Conservation (phyloP, 305 asterid genomes). For the Petunia hybrid region DNA sequence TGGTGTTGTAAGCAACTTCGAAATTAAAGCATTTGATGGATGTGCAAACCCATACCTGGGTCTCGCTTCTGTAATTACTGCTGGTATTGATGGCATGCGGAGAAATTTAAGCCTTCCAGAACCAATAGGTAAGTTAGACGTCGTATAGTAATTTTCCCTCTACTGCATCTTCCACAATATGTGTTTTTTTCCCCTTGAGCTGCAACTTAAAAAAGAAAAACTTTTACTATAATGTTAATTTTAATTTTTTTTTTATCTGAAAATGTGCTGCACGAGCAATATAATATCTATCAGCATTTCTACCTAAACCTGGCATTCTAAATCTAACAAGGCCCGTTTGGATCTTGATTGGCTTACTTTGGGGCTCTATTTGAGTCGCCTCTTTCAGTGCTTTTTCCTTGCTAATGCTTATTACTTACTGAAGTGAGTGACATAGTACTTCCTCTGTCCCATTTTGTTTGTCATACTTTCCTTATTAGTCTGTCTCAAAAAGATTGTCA, state of each 20-base stretch:
- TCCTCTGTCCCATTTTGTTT: too few relatives aligned
- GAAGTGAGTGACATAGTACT: conserved; percentile 24
- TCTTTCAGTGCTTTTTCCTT: too few relatives aligned
- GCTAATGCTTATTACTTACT: conserved; percentile 1
- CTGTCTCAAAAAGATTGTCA: too few relatives aligned
- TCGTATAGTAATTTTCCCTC: not conserved
- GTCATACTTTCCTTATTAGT: too few relatives aligned
- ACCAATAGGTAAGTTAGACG: conserved; percentile 75
- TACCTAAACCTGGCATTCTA: not conserved
- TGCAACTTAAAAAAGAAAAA: not conserved
- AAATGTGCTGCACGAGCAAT: not conserved
- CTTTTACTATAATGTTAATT: not conserved
- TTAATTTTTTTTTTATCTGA: not conserved
- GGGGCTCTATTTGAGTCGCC: not conserved
- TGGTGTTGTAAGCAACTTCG: conserved; percentile 86
- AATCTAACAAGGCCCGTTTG: not conserved
- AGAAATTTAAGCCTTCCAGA: conserved; percentile 65
- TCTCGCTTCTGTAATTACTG: conserved; percentile 76
- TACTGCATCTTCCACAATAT: not conserved
- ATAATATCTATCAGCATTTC: not conserved
- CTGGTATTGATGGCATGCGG: conserved; percentile 87
- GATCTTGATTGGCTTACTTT: not conserved
- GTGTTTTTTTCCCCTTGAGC: not conserved
- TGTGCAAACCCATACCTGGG: conserved; percentile 96
- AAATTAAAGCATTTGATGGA: conserved; percentile 89